Evolutionary conservation across 1,139 yeast species (phyloP).

Genomic region (Saccharomycopsis crataegensis): DNA sequence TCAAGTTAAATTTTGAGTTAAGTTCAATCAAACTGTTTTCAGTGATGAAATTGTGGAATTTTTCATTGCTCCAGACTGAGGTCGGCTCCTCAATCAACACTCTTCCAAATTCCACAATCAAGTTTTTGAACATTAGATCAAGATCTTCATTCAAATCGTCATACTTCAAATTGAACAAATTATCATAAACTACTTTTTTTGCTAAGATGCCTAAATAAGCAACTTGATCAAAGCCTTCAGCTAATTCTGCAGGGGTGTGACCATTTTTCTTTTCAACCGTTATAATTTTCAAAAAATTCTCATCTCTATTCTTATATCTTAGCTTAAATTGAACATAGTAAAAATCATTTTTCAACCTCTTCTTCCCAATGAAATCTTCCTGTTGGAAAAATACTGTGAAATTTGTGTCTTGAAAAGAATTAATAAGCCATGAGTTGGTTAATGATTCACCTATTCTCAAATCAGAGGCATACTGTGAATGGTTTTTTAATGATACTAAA

Average conservation of each 20-base stretch:
- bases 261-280: neutral
- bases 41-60: neutral
- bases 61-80: neutral
- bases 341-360: neutral
- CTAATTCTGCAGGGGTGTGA: neutral
- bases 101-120: constrained; percentile 32
- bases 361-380: constrained; percentile 5
- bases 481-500: constrained; percentile 42
- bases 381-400: constrained; percentile 50
- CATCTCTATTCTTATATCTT: neutral
- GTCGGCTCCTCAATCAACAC: neutral
- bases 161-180: constrained; percentile 5
- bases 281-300: neutral
- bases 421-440: constrained; percentile 46
- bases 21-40: constrained; percentile 22
- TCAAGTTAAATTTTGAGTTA: constrained; percentile 41
- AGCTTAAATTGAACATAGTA: constrained; percentile 15
- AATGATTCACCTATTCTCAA: constrained; percentile 58
- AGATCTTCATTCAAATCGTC: constrained; percentile 21
- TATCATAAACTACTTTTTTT: constrained; percentile 4
- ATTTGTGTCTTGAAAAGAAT: constrained; percentile 49
- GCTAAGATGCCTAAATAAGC: neutral
- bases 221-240: constrained; percentile 8
- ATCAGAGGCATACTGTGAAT: constrained; percentile 49
- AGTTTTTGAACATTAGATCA: constrained; percentile 28